These are phyloP conservation scores for Prunus persica DNA, from an alignment of 306 rosid genomes.

Conservation along the genomic window DNA sequence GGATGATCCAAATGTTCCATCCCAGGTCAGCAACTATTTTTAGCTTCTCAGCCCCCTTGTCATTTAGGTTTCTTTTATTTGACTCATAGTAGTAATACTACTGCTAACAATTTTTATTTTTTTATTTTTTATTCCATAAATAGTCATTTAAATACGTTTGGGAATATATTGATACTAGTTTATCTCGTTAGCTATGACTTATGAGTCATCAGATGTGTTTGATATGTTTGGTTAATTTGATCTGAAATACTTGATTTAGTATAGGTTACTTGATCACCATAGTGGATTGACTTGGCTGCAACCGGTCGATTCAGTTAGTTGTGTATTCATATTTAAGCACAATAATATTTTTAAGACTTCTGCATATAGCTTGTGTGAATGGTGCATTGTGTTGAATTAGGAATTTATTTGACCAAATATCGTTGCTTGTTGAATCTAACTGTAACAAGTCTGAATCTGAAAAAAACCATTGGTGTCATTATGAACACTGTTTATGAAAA, in stretches of 20 bases:
- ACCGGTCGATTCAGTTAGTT: neutral
- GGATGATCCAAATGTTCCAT: constrained; percentile 50
- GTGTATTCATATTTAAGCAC: neutral
- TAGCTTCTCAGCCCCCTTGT: neutral
- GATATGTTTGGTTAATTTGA: neutral
- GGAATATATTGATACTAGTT: neutral
- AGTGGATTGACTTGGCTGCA: neutral
- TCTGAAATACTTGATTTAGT: neutral
- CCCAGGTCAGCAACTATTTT: constrained; percentile 61
- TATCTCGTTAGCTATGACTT: neutral
- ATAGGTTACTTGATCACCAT: neutral
- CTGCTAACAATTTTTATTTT: neutral
- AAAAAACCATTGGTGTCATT: neutral
- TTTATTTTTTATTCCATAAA: neutral
- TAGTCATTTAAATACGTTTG: neutral
- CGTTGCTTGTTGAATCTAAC: neutral
- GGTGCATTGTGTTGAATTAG: neutral
- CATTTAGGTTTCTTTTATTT: neutral
- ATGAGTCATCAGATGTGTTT: neutral
- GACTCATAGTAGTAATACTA: neutral
- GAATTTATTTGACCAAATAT: neutral
- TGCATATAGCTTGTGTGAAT: neutral
- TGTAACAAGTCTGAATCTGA: neutral
- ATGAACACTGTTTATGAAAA: neutral
- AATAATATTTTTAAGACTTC: neutral